Percentiles rank a stretch among this genome's conserved stretches.
Evolutionary conservation across 2,329 filamentous ascomycete species (phyloP).

Genomic region (Hypoxylon sp.): DNA sequence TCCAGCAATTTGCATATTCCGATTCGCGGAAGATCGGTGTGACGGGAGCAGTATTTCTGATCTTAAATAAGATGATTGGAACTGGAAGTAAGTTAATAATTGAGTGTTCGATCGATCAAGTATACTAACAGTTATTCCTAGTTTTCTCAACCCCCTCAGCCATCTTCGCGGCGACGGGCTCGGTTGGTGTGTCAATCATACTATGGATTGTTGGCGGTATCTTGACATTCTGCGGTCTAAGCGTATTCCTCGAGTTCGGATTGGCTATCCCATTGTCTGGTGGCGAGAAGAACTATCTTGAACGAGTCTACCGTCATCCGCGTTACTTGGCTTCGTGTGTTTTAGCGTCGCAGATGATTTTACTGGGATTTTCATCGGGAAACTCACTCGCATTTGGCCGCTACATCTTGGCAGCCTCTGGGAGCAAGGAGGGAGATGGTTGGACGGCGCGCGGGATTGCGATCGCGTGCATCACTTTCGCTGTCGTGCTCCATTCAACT

Average conservation of each 20-base stretch:
- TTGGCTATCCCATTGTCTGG: constrained; percentile 73
- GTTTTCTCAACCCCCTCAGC: constrained; percentile 70
- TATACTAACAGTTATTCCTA: constrained; percentile 42
- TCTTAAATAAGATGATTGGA: constrained; percentile 72
- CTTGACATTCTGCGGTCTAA: constrained; percentile 71
- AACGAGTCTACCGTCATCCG: constrained; percentile 72
- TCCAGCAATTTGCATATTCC: constrained; percentile 51
- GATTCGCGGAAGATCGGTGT: constrained; percentile 65
- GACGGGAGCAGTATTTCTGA: constrained; percentile 67
- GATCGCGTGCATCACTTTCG: constrained; percentile 68
- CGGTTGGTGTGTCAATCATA: constrained; percentile 63
- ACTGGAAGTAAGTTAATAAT: constrained; percentile 64
- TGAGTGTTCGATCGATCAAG: background rate
- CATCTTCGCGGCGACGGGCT: constrained; percentile 67
- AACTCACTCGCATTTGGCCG: constrained; percentile 72
- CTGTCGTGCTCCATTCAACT: constrained; percentile 66
- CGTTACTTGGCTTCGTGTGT: constrained; percentile 72
- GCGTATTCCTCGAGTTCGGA: constrained; percentile 75
- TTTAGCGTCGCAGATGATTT: constrained; percentile 72
- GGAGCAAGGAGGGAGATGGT: constrained; percentile 62
- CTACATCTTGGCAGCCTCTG: constrained; percentile 70
- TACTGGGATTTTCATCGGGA: constrained; percentile 72
- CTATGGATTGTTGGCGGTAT: constrained; percentile 61
- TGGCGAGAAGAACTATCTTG: constrained; percentile 77
- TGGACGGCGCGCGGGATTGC: constrained; percentile 72